Percentiles rank a stretch among this genome's conserved stretches.
Evolutionary conservation across 768 basidiomycete species (phyloP).

Genomic region (Mycena vitilis): DNA sequence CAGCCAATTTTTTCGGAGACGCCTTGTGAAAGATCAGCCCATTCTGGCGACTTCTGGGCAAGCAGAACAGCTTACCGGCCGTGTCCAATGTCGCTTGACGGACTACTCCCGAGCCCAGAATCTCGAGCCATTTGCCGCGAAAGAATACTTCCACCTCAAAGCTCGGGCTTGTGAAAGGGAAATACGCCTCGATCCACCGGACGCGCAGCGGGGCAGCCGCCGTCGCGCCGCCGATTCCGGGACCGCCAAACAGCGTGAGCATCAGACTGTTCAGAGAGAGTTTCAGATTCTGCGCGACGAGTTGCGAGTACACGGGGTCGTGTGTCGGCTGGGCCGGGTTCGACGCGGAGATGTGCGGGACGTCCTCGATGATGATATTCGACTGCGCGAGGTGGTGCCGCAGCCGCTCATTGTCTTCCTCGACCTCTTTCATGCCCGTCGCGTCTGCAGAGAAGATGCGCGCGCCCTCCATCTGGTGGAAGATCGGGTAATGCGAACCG

Average conservation of each 20-base stretch:
- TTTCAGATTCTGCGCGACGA: conserved; percentile 89
- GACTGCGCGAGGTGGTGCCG: conserved; percentile 69
- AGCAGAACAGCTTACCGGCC: conserved; percentile 68
- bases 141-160: conserved; percentile 99
- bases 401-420: conserved; percentile 78
- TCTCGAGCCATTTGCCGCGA: conserved; percentile 96
- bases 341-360: conserved; percentile 73
- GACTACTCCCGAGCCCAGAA: conserved; percentile 93
- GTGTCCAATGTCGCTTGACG: conserved; percentile 88
- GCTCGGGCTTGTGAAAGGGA: conserved; percentile 97
- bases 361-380: conserved; percentile 89
- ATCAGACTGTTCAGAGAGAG: conserved; percentile 89
- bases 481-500: conserved; percentile 95
- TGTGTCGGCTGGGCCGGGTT: conserved; percentile 89
- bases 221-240: conserved; percentile 43
- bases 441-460: conserved; percentile 76
- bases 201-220: conserved; percentile 82
- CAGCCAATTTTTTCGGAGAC: conserved; percentile 90
- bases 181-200: conserved; percentile 97
- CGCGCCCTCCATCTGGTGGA: conserved; percentile 98
- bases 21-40: conserved; percentile 53
- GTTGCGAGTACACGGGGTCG: conserved; percentile 75
- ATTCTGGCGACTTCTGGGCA: conserved; percentile 37
- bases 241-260: conserved; percentile 82
- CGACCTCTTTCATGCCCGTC: conserved; percentile 68